Evolutionary conservation across 2,329 filamentous ascomycete species (phyloP).

Genomic region (Alternaria dauci): DNA sequence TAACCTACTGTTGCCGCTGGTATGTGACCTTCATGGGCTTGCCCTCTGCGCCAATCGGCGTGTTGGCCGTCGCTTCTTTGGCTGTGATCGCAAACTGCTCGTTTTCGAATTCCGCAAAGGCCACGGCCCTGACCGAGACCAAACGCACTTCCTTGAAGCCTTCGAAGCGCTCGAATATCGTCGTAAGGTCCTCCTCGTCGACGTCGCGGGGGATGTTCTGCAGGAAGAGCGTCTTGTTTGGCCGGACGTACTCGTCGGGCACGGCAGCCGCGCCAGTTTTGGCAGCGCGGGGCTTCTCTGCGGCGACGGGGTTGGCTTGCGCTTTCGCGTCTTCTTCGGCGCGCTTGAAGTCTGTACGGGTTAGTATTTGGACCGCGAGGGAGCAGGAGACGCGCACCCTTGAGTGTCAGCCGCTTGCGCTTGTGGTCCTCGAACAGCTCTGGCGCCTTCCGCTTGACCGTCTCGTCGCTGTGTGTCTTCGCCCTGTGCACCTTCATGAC

Average conservation of each 20-base stretch:
- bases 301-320: constrained; percentile 71
- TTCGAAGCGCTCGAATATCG: constrained; percentile 87
- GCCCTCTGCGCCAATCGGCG: constrained; percentile 76
- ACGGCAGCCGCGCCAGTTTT: constrained; percentile 78
- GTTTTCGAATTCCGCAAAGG: constrained; percentile 94
- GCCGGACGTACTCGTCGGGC: constrained; percentile 96
- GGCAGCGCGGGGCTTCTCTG: constrained; percentile 65
- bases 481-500: constrained; percentile 86
- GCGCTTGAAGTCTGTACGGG: constrained; percentile 72
- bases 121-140: constrained; percentile 88
- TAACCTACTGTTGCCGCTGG: constrained; percentile 75
- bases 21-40: constrained; percentile 94
- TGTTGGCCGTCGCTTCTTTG: constrained; percentile 90
- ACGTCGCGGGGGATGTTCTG: constrained; percentile 90
- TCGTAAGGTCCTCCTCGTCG: constrained; percentile 78
- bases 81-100: constrained; percentile 90
- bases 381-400: constrained; percentile 67
- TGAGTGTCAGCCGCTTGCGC: constrained; percentile 82
- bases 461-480: constrained; percentile 85
- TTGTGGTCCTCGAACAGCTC: constrained; percentile 92
- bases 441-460: constrained; percentile 75
- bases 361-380: constrained; percentile 46
- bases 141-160: constrained; percentile 92
- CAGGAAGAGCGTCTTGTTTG: constrained; percentile 95
- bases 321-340: constrained; percentile 81